phyloP scores from a whole-genome alignment of 1,139 yeast genomes.

The Casaregolazyma suthepensis region DNA sequence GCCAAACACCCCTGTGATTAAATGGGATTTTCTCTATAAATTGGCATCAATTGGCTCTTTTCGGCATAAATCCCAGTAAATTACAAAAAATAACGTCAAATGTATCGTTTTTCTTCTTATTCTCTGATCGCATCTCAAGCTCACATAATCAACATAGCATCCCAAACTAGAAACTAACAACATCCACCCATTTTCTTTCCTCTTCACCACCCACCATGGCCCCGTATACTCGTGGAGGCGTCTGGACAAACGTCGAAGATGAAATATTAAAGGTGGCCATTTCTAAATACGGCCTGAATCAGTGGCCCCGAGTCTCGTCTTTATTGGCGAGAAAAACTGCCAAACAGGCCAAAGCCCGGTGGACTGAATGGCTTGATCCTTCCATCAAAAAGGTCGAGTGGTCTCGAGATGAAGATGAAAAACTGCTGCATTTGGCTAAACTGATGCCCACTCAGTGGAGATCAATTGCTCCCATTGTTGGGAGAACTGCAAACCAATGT shows the following conservation, averaged over 20 bases:
- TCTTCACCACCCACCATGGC: neutral
- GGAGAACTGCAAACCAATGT: slow-evolving; percentile 83
- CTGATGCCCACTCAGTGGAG: slow-evolving; percentile 93
- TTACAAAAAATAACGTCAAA: too few species aligned
- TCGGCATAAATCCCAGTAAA: neutral
- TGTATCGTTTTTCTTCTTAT: neutral
- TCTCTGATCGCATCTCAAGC: neutral
- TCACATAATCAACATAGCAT: neutral
- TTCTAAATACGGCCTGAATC: slow-evolving; percentile 86
- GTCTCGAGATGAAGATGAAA: slow-evolving; percentile 72
- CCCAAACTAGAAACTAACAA: too few species aligned
- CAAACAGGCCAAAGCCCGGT: slow-evolving; percentile 85
- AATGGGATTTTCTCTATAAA: neutral
- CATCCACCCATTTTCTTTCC: neutral
- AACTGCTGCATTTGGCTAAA: slow-evolving; percentile 58
- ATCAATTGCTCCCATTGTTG: slow-evolving; percentile 71
- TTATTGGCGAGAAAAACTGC: slow-evolving; percentile 80
- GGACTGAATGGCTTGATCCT: slow-evolving; percentile 89
- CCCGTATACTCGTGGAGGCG: slow-evolving; percentile 49
- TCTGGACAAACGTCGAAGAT: slow-evolving; percentile 90
- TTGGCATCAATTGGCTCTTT: neutral
- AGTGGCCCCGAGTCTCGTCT: slow-evolving; percentile 92
- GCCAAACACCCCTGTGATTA: neutral
- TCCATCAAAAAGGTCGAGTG: slow-evolving; percentile 57
- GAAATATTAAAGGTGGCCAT: slow-evolving; percentile 87